Evolutionary conservation across 345 rosid genomes (phyloP), one percentile per base, ranked within the genome.

Genomic region (Ceriops zippeliana): DNA sequence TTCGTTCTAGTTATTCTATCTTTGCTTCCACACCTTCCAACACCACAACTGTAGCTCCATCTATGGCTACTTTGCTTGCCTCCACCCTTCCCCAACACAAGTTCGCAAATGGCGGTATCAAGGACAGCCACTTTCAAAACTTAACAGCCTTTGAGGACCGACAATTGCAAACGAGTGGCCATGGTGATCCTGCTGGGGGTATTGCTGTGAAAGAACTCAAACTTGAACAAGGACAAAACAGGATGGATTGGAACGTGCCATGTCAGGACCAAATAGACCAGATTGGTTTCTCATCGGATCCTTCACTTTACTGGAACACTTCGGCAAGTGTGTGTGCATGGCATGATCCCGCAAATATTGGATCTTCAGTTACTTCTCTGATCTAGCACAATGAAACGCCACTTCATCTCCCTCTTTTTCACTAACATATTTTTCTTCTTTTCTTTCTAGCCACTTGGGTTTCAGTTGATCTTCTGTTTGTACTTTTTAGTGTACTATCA

Each of bases 361-460:
- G 89, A 49, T 88, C 96, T 59, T 89, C 96, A 22, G 86, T 87
- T 73, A 83, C 93, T 75, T 84, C 93, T 71, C 78, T 91, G 76
- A 87, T 85, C 83, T 89, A 87, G 82, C 86, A 52, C 51, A 54
- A 67, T 11, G 15, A 61, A 59, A 57, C 34, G 65, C 31, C 66
- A 28, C 70, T 53, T 76, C 68, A 30, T 78, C 86, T 85, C 79
- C 80, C 81, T 78, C 81, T 77, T 69, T 80, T 74, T 67, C 73
- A 78, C 80, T 74, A 62, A 66, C 72, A 63, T 79, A 68, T 63
- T 56, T 65, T 64, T 60, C 22, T 3, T 74, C 51, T 69, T 65
- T 49, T 56, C 49, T 3, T 13, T 70, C 70, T 27, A 57, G 73
- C 61, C 63, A 27, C 73, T 58, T 75, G 62, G 75, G 53, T 70